Conservation (phyloP, 2,329 filamentous ascomycete species). For the Cadophora sp. region DNA sequence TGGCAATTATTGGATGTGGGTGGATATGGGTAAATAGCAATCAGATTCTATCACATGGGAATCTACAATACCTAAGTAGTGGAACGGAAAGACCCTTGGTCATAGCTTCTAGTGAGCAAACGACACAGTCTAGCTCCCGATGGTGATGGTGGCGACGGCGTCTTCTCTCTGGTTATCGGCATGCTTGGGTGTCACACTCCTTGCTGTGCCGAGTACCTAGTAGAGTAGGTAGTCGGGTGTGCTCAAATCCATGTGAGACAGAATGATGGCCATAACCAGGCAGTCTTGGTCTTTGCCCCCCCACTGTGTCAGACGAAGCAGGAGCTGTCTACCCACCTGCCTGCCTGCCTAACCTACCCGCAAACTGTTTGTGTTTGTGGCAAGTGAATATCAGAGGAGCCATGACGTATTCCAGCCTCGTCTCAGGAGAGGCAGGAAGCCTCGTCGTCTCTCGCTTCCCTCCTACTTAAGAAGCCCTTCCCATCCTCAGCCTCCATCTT, state of each 20-base stretch:
- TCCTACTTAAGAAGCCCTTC: constrained; percentile 19
- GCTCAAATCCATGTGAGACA: background rate
- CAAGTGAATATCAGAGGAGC: constrained; percentile 7
- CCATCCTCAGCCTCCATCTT: background rate
- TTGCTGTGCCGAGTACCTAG: background rate
- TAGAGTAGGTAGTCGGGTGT: too few relatives aligned
- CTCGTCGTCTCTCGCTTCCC: constrained; percentile 7
- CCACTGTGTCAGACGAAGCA: background rate
- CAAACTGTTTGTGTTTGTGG: constrained; percentile 13
- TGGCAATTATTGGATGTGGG: constrained; percentile 8
- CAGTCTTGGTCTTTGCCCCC: background rate
- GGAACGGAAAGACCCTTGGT: constrained; percentile 10
- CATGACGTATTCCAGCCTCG: constrained; percentile 16
- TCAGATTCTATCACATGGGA: constrained; percentile 24
- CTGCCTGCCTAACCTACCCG: background rate
- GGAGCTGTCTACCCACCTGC: background rate
- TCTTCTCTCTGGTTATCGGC: constrained; percentile 9
- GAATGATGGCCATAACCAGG: background rate
- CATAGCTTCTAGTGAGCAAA: background rate
- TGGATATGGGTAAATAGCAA: constrained; percentile 13
- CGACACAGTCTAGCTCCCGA: background rate
- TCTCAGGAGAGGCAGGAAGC: constrained; percentile 15
- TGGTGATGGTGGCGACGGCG: background rate
- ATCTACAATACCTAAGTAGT: constrained; percentile 18
- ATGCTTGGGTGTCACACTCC: constrained; percentile 7